Evolutionary conservation across 805 yeast genomes (phyloP).

Genomic region (Limtongia smithiae): DNA sequence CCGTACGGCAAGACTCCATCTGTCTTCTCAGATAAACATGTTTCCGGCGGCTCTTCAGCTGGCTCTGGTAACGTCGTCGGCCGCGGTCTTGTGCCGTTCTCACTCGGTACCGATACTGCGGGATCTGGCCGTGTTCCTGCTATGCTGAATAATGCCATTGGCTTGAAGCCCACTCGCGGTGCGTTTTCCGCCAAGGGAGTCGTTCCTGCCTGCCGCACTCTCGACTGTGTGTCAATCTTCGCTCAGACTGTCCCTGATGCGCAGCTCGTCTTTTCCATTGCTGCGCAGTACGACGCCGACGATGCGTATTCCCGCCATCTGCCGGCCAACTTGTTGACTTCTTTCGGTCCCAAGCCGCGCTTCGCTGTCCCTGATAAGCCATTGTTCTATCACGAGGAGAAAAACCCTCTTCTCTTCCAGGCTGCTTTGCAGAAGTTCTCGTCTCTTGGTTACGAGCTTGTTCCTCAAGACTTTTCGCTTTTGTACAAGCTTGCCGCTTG

Average conservation of each 20-base stretch:
- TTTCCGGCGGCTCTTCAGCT: slow-evolving; percentile 92
- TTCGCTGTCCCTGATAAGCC: slow-evolving; percentile 74
- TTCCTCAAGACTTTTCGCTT: slow-evolving; percentile 67
- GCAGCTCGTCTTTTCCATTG: slow-evolving; percentile 63
- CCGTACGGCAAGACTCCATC: slow-evolving; percentile 90
- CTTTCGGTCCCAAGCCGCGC: slow-evolving; percentile 56
- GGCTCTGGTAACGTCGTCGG: slow-evolving; percentile 94
- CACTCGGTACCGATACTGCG: slow-evolving; percentile 96
- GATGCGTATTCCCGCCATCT: slow-evolving; percentile 79
- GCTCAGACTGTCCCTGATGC: slow-evolving; percentile 78
- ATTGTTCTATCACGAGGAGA: slow-evolving; percentile 76
- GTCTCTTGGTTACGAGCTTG: slow-evolving; percentile 57
- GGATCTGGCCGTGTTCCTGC: slow-evolving; percentile 99
- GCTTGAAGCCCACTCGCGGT: slow-evolving; percentile 91
- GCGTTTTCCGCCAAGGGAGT: slow-evolving; percentile 83
- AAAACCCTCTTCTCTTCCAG: slow-evolving; percentile 67
- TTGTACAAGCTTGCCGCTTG: slow-evolving; percentile 78
- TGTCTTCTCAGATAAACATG: slow-evolving; percentile 71
- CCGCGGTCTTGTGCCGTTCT: slow-evolving; percentile 80
- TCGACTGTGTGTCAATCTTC: slow-evolving; percentile 89
- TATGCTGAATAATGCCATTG: slow-evolving; percentile 83
- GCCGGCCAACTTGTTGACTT: slow-evolving; percentile 61
- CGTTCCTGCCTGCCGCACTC: slow-evolving; percentile 94
- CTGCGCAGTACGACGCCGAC: slow-evolving; percentile 67
- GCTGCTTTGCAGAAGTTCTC: slow-evolving; percentile 55